Percentiles rank a stretch among this genome's conserved stretches.
phyloP scores from a whole-genome alignment of 495 filamentous ascomycete species.

The Neurospora sp. region DNA sequence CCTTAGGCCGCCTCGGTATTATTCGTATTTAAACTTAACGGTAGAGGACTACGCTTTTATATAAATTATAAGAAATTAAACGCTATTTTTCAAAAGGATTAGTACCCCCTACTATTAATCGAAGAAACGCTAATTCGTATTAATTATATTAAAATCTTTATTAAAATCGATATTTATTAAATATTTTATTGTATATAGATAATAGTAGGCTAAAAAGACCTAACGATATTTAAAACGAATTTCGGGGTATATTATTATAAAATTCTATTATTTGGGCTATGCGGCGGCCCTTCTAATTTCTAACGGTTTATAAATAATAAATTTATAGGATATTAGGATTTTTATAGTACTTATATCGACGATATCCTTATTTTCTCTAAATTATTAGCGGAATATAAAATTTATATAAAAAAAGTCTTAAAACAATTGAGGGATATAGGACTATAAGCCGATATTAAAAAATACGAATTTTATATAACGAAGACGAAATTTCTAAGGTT shows the following conservation, averaged over 20 bases:
- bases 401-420: slow-evolving; percentile 1
- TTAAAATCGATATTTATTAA: slow-evolving; percentile 29
- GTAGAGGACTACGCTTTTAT: not conserved
- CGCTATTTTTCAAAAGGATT: slow-evolving; percentile 29
- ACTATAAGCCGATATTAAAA: slow-evolving; percentile 18
- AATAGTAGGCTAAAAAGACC: slow-evolving; percentile 14
- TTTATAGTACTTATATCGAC: too few species aligned
- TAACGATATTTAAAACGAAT: slow-evolving; percentile 22
- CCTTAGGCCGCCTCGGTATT: not conserved
- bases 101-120: slow-evolving; percentile 36
- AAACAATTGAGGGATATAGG: slow-evolving; percentile 1
- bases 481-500: slow-evolving; percentile 17
- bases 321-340: slow-evolving; percentile 5
- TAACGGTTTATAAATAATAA: slow-evolving; percentile 3
- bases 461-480: slow-evolving; percentile 19
- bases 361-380: not conserved
- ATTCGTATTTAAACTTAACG: slow-evolving; percentile 22
- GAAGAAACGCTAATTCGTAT: slow-evolving; percentile 29
- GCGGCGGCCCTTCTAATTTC: slow-evolving; percentile 14
- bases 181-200: slow-evolving; percentile 17
- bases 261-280: not conserved
- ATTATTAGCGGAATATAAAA: not conserved
- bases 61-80: too few species aligned
- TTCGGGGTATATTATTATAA: not conserved
- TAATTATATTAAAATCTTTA: slow-evolving; percentile 26